phyloP scores from a whole-genome alignment of 306 rosid species.

The Quercus wislizeni region DNA sequence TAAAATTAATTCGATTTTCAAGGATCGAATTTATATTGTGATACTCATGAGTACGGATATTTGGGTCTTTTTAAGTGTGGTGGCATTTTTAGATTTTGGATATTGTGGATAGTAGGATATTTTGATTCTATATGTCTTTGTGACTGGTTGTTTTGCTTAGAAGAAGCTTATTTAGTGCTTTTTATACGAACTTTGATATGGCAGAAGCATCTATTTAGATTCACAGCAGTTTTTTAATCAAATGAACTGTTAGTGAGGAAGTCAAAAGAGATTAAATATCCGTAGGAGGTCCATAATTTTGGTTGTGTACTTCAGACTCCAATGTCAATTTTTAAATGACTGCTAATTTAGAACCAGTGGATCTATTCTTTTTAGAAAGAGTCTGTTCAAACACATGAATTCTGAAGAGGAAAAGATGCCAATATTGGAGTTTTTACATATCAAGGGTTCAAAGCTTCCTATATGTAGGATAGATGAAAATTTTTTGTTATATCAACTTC shows the following conservation, averaged over 20 bases:
- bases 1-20: background rate
- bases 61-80: background rate
- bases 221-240: background rate
- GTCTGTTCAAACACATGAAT: background rate
- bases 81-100: background rate
- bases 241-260: background rate
- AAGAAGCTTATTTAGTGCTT: background rate
- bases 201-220: background rate
- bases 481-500: background rate
- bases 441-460: background rate
- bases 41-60: background rate
- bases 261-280: background rate
- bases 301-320: background rate
- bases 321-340: background rate
- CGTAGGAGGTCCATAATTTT: background rate
- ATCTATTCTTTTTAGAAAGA: background rate
- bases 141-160: background rate
- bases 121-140: background rate
- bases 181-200: background rate
- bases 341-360: background rate
- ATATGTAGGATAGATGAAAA: background rate
- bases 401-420: background rate
- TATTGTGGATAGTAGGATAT: background rate
- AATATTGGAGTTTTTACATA: background rate
- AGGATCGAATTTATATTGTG: background rate